Evolutionary conservation across 805 yeast genomes (phyloP).

Genomic region (Schizosaccharomyces octosporus): DNA sequence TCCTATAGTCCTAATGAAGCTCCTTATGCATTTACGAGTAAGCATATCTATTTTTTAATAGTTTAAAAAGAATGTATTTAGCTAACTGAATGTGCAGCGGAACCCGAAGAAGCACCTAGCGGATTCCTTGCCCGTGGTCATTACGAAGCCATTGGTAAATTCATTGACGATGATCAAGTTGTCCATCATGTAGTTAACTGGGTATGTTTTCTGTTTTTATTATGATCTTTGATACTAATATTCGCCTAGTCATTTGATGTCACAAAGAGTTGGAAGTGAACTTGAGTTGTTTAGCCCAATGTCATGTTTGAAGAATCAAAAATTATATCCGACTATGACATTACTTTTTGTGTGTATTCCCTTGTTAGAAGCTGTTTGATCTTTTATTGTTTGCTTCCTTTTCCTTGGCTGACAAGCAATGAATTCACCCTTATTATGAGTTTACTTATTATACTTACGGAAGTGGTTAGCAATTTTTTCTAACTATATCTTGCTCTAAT

Average conservation of each 20-base stretch:
- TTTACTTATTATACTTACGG: no score
- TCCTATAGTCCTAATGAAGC: slow-evolving; percentile 67
- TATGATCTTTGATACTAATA: background rate
- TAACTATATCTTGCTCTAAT: no score
- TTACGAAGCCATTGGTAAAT: slow-evolving; percentile 58
- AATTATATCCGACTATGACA: no score
- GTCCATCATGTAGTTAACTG: slow-evolving; percentile 56
- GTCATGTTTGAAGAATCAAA: background rate
- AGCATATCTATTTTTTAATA: slow-evolving; percentile 1
- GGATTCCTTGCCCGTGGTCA: slow-evolving; percentile 74
- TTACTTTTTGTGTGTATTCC: no score
- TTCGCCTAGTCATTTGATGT: background rate
- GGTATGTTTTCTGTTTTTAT: slow-evolving; percentile 59
- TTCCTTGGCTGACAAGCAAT: no score
- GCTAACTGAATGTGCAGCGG: slow-evolving; percentile 2
- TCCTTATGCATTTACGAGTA: slow-evolving; percentile 38
- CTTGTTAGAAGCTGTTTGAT: no score
- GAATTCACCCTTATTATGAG: no score
- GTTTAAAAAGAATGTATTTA: background rate
- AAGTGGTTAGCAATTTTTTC: no score
- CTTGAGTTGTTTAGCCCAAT: background rate
- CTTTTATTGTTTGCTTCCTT: no score
- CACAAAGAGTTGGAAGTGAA: background rate
- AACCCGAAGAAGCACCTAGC: slow-evolving; percentile 69
- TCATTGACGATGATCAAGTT: slow-evolving; percentile 64